Base-by-base conservation (phyloP, 2,329 filamentous ascomycete genomes). In the Penicillium sp. region DNA sequence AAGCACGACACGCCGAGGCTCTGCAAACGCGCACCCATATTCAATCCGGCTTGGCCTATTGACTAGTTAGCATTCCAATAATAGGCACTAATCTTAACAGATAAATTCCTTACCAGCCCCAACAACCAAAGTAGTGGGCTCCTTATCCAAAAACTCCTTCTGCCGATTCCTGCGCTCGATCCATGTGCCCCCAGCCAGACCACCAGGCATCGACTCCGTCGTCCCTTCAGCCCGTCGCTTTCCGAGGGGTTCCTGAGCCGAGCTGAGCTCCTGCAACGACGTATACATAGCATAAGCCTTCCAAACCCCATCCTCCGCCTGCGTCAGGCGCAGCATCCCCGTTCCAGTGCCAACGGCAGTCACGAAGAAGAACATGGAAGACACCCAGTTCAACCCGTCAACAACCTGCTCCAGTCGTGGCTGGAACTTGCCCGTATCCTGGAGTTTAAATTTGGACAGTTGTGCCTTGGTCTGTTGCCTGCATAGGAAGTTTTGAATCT, bases 31-130 rank as follows among this genome's bases (percentile, higher is more conserved):
- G 72, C 72, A 22, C 64, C 71, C 41, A 70, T 58, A 28, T 68
- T 72, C 17, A 74, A 56, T 15, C 72, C 72, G 17, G 71, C 64
- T 54, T 74, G 72, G 6, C 72, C 72, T 71, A 35, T 24, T 37
- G 37, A 43, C 6, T 29, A 8, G 22, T 19, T 43, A 31, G 35
- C 42, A 29, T 53, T 15, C 6, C 4, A 13, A 19, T 2, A 3
- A 17, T 13, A 39, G 43, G 12, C 2, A 24, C 10, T 24, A 1
- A 31, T 12, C 1, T 10, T 41, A 22, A 24, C 43, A 17, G 26
- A 19, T 19, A 6, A 42, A 29, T 38, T 4, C 34, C 58, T 43
- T 53, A 69, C 69, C 67, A 44, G 64, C 69, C 31, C 72, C 72
- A 40, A 75, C 58, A 29, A 75, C 64, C 34, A 75, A 48, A 1